Evolutionary conservation across 768 basidiomycete genomes (phyloP).

Genomic region (Boletus subcaerulescens): DNA sequence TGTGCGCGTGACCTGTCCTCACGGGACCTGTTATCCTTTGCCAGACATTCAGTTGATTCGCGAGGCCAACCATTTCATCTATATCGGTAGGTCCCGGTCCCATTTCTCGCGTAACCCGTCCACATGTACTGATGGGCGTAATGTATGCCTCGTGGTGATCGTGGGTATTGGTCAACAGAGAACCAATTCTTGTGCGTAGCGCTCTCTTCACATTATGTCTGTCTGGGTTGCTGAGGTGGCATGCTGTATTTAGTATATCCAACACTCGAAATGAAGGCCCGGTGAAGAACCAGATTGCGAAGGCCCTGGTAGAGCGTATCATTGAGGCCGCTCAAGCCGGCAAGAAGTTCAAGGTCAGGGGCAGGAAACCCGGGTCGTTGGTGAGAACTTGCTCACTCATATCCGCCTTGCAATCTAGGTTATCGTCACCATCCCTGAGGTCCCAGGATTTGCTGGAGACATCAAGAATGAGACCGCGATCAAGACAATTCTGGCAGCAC

Average conservation of each 20-base stretch:
- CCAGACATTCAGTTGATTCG: conserved; percentile 75
- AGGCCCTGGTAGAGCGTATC: conserved; percentile 81
- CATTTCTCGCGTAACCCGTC: neutral
- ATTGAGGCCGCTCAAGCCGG: conserved; percentile 70
- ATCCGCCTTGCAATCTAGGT: conserved; percentile 45
- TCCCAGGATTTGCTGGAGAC: conserved; percentile 88
- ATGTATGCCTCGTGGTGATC: conserved; percentile 12
- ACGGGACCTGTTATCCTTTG: neutral
- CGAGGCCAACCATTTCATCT: conserved; percentile 86
- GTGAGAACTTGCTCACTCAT: neutral
- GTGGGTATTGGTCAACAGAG: conserved; percentile 35
- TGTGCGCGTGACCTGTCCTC: neutral
- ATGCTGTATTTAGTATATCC: conserved; percentile 58
- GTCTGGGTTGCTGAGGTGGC: conserved; percentile 1
- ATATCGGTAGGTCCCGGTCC: conserved; percentile 68
- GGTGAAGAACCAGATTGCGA: conserved; percentile 81
- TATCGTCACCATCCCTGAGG: conserved; percentile 82
- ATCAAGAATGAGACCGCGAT: conserved; percentile 62
- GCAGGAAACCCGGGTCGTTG: neutral
- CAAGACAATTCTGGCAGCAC: conserved; percentile 85
- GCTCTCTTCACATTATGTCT: neutral
- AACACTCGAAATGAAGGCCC: conserved; percentile 58
- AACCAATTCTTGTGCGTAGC: conserved; percentile 83
- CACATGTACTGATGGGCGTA: conserved; percentile 7
- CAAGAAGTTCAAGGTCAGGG: conserved; percentile 69